Conservation (phyloP, 192 early-diverging fungal species). For the Coemansia aciculifera region DNA sequence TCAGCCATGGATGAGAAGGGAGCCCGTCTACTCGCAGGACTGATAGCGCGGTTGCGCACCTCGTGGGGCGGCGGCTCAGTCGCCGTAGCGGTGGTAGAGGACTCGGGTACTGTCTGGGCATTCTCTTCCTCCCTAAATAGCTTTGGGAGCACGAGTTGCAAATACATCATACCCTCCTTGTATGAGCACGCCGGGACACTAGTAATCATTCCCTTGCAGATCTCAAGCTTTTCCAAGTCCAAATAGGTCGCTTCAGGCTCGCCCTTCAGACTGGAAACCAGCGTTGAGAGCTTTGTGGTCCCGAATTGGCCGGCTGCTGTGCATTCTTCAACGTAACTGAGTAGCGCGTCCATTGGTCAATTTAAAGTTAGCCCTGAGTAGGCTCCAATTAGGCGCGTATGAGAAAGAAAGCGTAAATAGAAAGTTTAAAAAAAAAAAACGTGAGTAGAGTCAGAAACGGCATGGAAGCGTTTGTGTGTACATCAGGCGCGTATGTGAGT, state of each 20-base stretch:
- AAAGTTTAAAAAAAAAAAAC: not conserved
- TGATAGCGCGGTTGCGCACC: slow-evolving; percentile 20
- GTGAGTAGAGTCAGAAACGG: not conserved
- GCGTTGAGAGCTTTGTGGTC: slow-evolving; percentile 3
- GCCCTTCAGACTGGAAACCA: not conserved
- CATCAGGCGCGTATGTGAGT: not conserved
- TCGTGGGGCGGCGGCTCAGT: slow-evolving; percentile 8
- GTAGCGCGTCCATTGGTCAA: slow-evolving; percentile 10
- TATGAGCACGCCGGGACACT: not conserved
- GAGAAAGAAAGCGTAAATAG: not conserved
- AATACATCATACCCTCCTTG: slow-evolving; percentile 7
- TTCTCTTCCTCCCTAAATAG: not conserved
- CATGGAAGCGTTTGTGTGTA: not conserved
- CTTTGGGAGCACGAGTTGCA: slow-evolving; percentile 15
- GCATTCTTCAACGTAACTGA: not conserved
- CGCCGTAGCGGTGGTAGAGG: not conserved
- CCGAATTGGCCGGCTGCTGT: not conserved
- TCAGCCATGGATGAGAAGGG: slow-evolving; percentile 24
- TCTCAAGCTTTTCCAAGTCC: not conserved
- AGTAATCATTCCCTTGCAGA: not conserved
- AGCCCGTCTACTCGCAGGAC: slow-evolving; percentile 7
- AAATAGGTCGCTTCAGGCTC: not conserved
- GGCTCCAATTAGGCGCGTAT: slow-evolving; percentile 5
- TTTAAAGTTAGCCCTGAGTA: not conserved
- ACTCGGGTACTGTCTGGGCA: not conserved